Conservation (phyloP, 2,329 filamentous ascomycete genomes). For the Xylaria sp. region DNA sequence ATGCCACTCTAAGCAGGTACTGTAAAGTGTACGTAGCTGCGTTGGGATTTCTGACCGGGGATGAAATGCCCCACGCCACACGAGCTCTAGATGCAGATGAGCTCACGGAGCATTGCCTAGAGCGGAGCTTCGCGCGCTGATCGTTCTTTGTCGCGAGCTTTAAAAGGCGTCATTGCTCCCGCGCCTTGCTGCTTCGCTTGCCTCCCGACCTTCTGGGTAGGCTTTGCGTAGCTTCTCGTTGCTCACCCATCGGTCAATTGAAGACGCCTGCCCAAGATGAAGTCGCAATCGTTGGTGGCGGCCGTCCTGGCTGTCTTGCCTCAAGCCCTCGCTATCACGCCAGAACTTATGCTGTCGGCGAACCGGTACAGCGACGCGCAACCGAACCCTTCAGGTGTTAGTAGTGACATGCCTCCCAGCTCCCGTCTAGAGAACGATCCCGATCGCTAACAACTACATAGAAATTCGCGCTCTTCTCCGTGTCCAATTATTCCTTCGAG, state of each 20-base stretch:
- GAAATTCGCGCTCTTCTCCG: conserved; percentile 53
- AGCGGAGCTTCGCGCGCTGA: conserved; percentile 16
- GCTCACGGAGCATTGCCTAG: conserved; percentile 25
- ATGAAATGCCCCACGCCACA: conserved; percentile 3
- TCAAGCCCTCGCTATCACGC: conserved; percentile 39
- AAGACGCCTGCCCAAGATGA: conserved; percentile 33
- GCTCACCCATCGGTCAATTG: conserved; percentile 23
- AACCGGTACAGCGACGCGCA: conserved; percentile 42
- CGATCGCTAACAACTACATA: conserved; percentile 28
- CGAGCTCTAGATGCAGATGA: conserved; percentile 9
- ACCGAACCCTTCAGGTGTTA: conserved; percentile 43
- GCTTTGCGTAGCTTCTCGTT: conserved; percentile 20
- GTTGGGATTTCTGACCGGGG: background rate
- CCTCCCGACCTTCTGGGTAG: conserved; percentile 16
- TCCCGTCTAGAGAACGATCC: background rate
- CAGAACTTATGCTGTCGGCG: conserved; percentile 42
- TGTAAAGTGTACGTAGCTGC: too few species aligned
- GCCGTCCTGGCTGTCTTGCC: conserved; percentile 38
- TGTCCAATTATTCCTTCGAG: conserved; percentile 65
- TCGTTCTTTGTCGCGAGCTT: conserved; percentile 12
- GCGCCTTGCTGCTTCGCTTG: background rate
- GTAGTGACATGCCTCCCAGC: conserved; percentile 22
- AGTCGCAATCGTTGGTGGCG: conserved; percentile 34
- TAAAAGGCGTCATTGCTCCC: conserved; percentile 24
- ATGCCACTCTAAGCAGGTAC: too few species aligned